Base-by-base conservation (phyloP, 2,329 filamentous ascomycete genomes). In the Phyllosticta paracitricarpa region DNA sequence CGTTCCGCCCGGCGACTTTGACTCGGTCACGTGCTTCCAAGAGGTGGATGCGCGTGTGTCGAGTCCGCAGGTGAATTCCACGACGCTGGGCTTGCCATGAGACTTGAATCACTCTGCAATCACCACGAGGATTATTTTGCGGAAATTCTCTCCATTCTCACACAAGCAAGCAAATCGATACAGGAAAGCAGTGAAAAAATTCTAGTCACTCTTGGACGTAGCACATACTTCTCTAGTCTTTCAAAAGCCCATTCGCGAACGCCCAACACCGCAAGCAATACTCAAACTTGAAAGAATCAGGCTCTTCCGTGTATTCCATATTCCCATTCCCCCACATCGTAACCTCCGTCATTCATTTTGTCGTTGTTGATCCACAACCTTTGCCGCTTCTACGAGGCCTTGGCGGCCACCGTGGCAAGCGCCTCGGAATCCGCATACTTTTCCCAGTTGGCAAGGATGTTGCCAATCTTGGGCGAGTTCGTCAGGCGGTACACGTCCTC, bases 401-500 rank as follows among this genome's bases (percentile, higher is more conserved):
- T 19, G 8, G 61, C 57, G 9, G 61, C 33, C 51, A 54, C 61
- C 54, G 57, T 58, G 24, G 58, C 66, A 57, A 68, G 68, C 9
- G 64, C 55, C 61, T 74, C 70, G n/a, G 68, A 69, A 63, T 73
- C 73, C 69, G 79, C 77, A 64, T 81, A 81, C 71, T 78, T 80
- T 61, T 80, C 78, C 79, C 79, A 81, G 79, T 97, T 96, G 67
- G 91, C 89, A 73, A 97, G 75, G 64, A 92, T 87, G 62, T 88
- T 83, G 53, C 86, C 88, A 71, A 92, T 91, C 76, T 87, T 79
- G 54, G 84, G 84, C 22, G 81, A 84, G 78, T 95, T 97, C 60
- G 94, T 99, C 73, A 99, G 78, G 69, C 86, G 85, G 79, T 97
- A 97, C 57, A 99, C 95, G 72, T 97, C 94, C 82, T 99, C 93